phyloP scores from a whole-genome alignment of 306 rosid genomes.

The Casuarina equisetifolia region DNA sequence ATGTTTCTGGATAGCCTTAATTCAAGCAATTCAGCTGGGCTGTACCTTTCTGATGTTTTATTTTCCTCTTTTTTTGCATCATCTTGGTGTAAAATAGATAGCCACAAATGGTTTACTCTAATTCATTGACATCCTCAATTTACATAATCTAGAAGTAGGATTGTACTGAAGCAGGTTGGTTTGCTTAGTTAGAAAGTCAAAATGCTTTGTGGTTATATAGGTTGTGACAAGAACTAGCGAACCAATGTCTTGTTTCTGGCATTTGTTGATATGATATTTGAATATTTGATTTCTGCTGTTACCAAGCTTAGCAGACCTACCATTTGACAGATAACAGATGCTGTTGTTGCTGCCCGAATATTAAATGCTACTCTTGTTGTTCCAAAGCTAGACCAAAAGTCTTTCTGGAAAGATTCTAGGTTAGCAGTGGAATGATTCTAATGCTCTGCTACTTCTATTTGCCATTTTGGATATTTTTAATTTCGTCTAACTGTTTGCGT shows the following conservation, averaged over 20 bases:
- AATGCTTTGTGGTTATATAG: not conserved
- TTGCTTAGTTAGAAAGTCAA: not conserved
- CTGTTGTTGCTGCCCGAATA: constrained; percentile 94
- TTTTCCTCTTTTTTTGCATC: not conserved
- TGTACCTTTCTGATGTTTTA: constrained; percentile 4
- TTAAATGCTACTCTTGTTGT: constrained; percentile 93
- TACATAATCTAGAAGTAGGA: not conserved
- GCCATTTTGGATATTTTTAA: constrained; percentile 8
- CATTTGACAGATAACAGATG: constrained; percentile 85
- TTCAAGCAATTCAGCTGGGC: constrained; percentile 3
- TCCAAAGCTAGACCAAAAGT: constrained; percentile 90
- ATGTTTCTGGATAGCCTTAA: not conserved
- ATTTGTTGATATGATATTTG: constrained; percentile 22
- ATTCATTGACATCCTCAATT: constrained; percentile 4
- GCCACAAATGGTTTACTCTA: not conserved
- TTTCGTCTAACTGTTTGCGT: constrained; percentile 15
- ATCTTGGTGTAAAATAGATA: constrained; percentile 16
- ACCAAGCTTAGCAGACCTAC: constrained; percentile 28
- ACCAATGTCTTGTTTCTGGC: constrained; percentile 12
- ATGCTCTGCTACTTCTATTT: constrained; percentile 11
- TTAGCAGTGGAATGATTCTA: constrained; percentile 34
- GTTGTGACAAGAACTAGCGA: not conserved
- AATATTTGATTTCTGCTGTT: constrained; percentile 18
- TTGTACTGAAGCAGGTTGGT: not conserved
- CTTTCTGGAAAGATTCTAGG: constrained; percentile 99